Evolutionary conservation across 2,329 filamentous ascomycete species (phyloP).

Genomic region (Xylariaceae sp.): DNA sequence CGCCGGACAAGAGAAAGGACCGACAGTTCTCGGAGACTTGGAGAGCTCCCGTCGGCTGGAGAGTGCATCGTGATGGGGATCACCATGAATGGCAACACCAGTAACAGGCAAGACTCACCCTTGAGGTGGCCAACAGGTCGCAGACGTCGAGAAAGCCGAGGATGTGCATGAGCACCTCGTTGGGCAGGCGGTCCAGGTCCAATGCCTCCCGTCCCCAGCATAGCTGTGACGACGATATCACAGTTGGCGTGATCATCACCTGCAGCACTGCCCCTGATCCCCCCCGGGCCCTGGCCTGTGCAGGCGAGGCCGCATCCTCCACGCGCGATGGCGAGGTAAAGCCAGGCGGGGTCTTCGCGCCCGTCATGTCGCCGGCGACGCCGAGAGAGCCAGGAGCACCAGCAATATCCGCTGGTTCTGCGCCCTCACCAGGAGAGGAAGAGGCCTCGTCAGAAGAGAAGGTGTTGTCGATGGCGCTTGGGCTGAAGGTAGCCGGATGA

Average conservation of each 20-base stretch:
- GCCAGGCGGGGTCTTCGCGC: conserved; percentile 4
- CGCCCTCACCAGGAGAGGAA: too few relatives aligned
- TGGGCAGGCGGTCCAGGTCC: conserved; percentile 39
- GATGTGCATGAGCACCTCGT: conserved; percentile 49
- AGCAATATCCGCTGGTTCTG: too few relatives aligned
- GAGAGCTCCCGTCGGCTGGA: too few relatives aligned
- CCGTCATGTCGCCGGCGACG: too few relatives aligned
- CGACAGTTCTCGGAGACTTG: too few relatives aligned
- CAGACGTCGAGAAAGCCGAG: conserved; percentile 49
- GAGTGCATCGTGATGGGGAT: too few relatives aligned
- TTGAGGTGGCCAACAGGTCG: conserved; percentile 47
- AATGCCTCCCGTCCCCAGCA: conserved; percentile 17
- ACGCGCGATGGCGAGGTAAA: conserved; percentile 8
- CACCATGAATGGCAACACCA: too few relatives aligned
- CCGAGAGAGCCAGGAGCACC: too few relatives aligned
- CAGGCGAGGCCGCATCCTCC: conserved; percentile 5
- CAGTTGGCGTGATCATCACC: conserved; percentile 5
- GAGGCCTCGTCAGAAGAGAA: too few relatives aligned
- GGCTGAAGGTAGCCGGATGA: too few relatives aligned
- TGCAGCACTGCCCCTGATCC: conserved; percentile 11
- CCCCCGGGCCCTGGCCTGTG: conserved; percentile 3
- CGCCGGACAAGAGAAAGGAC: too few relatives aligned
- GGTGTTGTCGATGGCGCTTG: too few relatives aligned
- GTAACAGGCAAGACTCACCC: conserved; percentile 44
- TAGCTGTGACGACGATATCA: conserved; percentile 10